Conservation (phyloP, 2,329 filamentous ascomycete species). For the Paecilomyces fulvus region DNA sequence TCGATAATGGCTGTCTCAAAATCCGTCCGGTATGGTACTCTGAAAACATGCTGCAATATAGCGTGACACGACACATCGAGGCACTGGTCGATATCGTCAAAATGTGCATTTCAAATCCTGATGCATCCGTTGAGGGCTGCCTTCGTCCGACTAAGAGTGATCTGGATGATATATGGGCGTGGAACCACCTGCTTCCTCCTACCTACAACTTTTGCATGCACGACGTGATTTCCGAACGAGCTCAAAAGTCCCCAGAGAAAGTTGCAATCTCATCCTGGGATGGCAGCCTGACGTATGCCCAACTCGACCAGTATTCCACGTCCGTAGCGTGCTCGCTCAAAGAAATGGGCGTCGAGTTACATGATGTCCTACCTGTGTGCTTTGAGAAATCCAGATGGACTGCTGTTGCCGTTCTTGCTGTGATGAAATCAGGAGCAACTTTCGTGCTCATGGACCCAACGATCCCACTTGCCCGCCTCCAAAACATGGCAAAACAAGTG, state of each 20-base stretch:
- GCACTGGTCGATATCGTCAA: constrained; percentile 35
- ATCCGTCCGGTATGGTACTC: constrained; percentile 37
- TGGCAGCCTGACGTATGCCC: constrained; percentile 20
- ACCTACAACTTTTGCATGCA: constrained; percentile 40
- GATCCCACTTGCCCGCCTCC: constrained; percentile 23
- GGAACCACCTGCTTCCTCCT: constrained; percentile 40
- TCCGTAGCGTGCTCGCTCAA: constrained; percentile 12
- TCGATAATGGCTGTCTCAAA: constrained; percentile 12
- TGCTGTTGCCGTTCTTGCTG: constrained; percentile 22
- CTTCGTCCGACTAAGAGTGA: constrained; percentile 29
- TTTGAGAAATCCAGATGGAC: constrained; percentile 29
- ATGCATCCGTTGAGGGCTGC: constrained; percentile 21
- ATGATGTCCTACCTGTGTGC: constrained; percentile 21
- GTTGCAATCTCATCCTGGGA: constrained; percentile 24
- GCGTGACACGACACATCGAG: constrained; percentile 35
- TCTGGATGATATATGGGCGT: constrained; percentile 39
- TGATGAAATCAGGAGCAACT: constrained; percentile 25
- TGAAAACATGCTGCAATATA: constrained; percentile 35
- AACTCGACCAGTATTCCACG: constrained; percentile 28
- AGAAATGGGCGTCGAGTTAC: constrained; percentile 14
- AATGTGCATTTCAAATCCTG: constrained; percentile 22
- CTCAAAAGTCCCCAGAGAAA: background rate
- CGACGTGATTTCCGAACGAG: constrained; percentile 32
- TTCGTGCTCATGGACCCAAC: constrained; percentile 26
- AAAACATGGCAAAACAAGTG: constrained; percentile 23